Evolutionary conservation across 2,329 filamentous ascomycete genomes (phyloP), one percentile per base, ranked within the genome.

Genomic region (Beauveria rudraprayagi): DNA sequence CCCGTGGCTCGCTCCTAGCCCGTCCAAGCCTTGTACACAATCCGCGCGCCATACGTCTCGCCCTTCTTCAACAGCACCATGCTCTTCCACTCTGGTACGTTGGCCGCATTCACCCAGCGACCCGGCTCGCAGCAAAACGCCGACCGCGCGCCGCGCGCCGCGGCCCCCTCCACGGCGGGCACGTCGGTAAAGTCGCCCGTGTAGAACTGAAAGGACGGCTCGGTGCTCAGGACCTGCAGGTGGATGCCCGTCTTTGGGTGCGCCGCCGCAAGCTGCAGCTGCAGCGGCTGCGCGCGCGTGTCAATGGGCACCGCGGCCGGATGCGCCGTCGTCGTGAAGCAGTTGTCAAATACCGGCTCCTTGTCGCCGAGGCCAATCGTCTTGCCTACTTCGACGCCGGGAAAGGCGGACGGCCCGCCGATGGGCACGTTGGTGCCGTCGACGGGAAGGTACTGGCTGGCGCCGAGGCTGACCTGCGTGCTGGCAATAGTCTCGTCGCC

Each of bases 141-240:
- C 50, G 87, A 85, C 54, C 91, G 83, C 4, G 84, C 70, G 0
- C 81, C 83, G 54, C 90, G 83, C 1, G 87, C 86, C 0, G 88
- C 84, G 30, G 83, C 73, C 2, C 80, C 80, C n/a, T 79, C 80
- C 3, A 85, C 78, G 34, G 78, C 87, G 0, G 90, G 88, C 14
- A 96, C 88, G 67, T 94, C 78, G 66, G 95, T 92, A 70, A 86
- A 88, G 70, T 90, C 88, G 65, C 93, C 94, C 0, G 92, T 95
- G 76, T 97, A 97, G 77, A 97, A 96, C 74, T 97, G 93, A 80
- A 97, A 97, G 0, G 91, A 90, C 0, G 94, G 94, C 78, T 97
- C 93, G 0, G 93, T 97, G 78, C 90, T 94, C 69, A 86, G 79
- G 6, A 96, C 88, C 74, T 97, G 90, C 55, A 97, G 84, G 71